Evolutionary conservation across 208 protist species (phyloP).

Genomic region (Acanthamoeba castellanii): DNA sequence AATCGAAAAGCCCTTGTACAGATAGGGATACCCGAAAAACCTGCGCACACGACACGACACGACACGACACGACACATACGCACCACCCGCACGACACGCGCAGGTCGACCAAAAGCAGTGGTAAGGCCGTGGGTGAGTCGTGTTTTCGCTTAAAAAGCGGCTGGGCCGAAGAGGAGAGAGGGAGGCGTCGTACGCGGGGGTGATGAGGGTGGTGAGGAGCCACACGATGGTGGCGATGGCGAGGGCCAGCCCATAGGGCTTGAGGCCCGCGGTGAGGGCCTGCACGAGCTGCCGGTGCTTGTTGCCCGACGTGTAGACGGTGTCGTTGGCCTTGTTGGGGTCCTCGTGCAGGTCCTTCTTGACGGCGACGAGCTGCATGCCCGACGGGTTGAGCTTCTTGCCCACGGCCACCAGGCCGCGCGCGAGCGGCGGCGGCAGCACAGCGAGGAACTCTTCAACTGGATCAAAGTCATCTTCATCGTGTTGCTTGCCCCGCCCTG

Average conservation of each 20-base stretch:
- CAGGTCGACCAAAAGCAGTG: too few species aligned
- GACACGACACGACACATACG: not conserved
- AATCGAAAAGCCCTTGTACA: not conserved
- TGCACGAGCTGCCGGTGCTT: not conserved
- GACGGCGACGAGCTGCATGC: not conserved
- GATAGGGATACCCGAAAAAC: conserved; percentile 21
- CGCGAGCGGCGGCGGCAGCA: conserved; percentile 15
- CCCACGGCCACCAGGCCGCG: conserved; percentile 8
- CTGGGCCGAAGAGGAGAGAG: too few species aligned
- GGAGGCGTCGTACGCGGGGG: too few species aligned
- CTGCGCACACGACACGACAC: not conserved
- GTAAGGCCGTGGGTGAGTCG: too few species aligned
- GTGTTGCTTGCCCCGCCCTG: not conserved
- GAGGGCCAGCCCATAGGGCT: conserved; percentile 26
- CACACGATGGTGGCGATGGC: not conserved
- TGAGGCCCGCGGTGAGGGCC: conserved; percentile 13
- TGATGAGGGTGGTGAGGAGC: not conserved
- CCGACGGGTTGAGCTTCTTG: conserved; percentile 52
- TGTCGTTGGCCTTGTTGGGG: not conserved
- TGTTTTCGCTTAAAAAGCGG: too few species aligned
- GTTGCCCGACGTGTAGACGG: not conserved
- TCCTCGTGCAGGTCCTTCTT: conserved; percentile 58
- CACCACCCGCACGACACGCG: too few species aligned
- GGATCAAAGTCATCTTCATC: conserved; percentile 41
- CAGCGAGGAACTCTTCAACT: conserved; percentile 17